Evolutionary conservation across 2,329 filamentous ascomycete genomes (phyloP), one percentile per base, ranked within the genome.

Genomic region (Xylariaceae sp.): DNA sequence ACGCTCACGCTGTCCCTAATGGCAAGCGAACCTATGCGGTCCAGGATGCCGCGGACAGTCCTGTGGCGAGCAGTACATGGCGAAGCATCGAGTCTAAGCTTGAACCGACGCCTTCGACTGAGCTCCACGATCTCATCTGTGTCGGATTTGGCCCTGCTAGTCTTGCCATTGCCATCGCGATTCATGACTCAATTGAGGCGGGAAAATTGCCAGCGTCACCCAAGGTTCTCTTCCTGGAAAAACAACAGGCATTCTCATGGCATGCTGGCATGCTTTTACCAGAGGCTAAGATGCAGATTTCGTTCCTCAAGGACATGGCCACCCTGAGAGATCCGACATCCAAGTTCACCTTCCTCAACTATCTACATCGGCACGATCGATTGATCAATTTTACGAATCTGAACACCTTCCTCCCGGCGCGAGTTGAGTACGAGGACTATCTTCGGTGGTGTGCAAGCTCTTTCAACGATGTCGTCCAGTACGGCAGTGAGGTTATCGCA

Each of bases 221-320:
- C 52, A 91, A 89, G 72, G 86, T 96, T 2, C 82, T 90, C 50
- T 97, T 97, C 75, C 76, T 97, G 23, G 93, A 97, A 78, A 88
- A 89, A 74, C 93, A 97, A 75, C 71, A 79, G 37, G 77, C 81
- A 52, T 97, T 97, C 71, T 85, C 89, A 60, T 97, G 93, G 93
- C 93, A 97, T 74, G 87, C 91, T 0, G 93, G 93, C 61, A 97
- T 97, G 93, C 85, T 97, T 60, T 83, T 97, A 2, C 90, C 92
- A 0, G 92, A 92, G 4, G 90, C 92, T 55, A 92, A 89, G 76
- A 97, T 97, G 93, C 93, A 97, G 73, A 97, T 97, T 68, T 95
- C 90, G 8, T 97, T 96, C 78, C 83, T 97, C 77, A 97, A 97
- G 77, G 93, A 97, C 72, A 84, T 97, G 74, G 93, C 93, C 2